A percentile compares a stretch with the other conserved stretches of the same genome.
phyloP scores from a whole-genome alignment of 2,329 filamentous ascomycete species.

The Furcasterigmium sp. region DNA sequence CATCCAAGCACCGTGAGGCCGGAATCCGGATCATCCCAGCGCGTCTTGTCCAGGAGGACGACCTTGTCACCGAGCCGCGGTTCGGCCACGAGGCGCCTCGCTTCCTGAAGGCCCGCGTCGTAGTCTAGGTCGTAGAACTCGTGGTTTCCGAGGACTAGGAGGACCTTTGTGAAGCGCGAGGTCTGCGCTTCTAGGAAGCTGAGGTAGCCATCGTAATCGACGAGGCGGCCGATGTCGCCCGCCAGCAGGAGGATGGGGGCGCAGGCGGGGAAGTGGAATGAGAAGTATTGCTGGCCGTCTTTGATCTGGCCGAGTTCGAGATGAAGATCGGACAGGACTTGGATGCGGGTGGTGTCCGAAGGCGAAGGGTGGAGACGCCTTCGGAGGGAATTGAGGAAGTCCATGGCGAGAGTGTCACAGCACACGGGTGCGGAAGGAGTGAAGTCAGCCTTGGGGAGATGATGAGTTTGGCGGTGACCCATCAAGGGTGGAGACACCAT shows the following conservation, averaged over 20 bases:
- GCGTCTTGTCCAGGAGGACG: conserved; percentile 35
- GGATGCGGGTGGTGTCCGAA: conserved; percentile 14
- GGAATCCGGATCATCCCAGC: conserved; percentile 32
- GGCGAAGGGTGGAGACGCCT: too few relatives aligned
- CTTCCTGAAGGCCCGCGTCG: conserved; percentile 28
- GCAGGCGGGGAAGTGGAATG: conserved; percentile 32
- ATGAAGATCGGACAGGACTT: conserved; percentile 45
- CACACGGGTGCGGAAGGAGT: too few relatives aligned
- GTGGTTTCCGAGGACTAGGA: conserved; percentile 48
- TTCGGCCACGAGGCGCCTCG: conserved; percentile 31
- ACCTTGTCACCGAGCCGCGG: conserved; percentile 28
- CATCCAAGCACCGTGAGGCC: conserved; percentile 49
- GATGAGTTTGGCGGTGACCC: too few relatives aligned
- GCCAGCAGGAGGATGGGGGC: conserved; percentile 39
- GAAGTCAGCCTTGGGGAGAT: too few relatives aligned
- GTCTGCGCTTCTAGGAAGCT: conserved; percentile 36
- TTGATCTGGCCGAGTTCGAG: conserved; percentile 41
- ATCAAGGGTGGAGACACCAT: too few relatives aligned
- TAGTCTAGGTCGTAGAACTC: conserved; percentile 44
- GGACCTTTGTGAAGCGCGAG: conserved; percentile 35
- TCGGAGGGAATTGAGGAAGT: too few relatives aligned
- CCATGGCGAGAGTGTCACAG: too few relatives aligned
- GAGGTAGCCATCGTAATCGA: conserved; percentile 38
- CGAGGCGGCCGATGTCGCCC: conserved; percentile 45
- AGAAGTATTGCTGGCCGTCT: conserved; percentile 33